phyloP scores from a whole-genome alignment of 106 monocot species.

The Apostasia ramifera region DNA sequence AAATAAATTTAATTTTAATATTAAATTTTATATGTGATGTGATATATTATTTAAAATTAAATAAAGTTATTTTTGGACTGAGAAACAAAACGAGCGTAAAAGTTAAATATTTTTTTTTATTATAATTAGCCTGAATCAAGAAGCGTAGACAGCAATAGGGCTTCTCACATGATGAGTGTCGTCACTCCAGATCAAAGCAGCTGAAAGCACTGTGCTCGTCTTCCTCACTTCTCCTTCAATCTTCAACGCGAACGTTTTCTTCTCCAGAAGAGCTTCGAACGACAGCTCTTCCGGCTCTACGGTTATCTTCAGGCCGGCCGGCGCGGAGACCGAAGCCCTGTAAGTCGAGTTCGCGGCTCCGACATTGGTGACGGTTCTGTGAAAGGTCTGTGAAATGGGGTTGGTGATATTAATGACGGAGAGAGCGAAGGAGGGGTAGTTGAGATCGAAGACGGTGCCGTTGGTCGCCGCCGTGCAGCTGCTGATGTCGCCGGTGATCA shows the following conservation, averaged over 20 bases:
- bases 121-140: too few relatives aligned
- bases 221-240: conserved; percentile 1
- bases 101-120: too few relatives aligned
- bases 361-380: conserved; percentile 39
- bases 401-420: background rate
- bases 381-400: conserved; percentile 1
- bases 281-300: conserved; percentile 7
- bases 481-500: conserved; percentile 23
- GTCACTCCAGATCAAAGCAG: conserved; percentile 25
- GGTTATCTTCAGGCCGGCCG: background rate
- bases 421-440: conserved; percentile 39
- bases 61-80: too few relatives aligned
- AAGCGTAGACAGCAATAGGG: conserved; percentile 27
- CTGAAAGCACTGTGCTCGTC: conserved; percentile 2
- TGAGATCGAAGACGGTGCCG: conserved; percentile 8
- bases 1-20: too few relatives aligned
- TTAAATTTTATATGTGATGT: too few relatives aligned
- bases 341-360: conserved; percentile 9
- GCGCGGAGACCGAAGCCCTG: background rate
- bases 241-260: conserved; percentile 10
- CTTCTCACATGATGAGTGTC: conserved; percentile 25
- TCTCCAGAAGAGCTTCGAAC: conserved; percentile 12
- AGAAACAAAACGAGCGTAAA: too few relatives aligned
- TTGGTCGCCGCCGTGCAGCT: background rate
- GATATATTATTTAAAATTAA: too few relatives aligned